Base-by-base conservation (phyloP, 1,284 basidiomycete species). In the Pterulicium gracile region DNA sequence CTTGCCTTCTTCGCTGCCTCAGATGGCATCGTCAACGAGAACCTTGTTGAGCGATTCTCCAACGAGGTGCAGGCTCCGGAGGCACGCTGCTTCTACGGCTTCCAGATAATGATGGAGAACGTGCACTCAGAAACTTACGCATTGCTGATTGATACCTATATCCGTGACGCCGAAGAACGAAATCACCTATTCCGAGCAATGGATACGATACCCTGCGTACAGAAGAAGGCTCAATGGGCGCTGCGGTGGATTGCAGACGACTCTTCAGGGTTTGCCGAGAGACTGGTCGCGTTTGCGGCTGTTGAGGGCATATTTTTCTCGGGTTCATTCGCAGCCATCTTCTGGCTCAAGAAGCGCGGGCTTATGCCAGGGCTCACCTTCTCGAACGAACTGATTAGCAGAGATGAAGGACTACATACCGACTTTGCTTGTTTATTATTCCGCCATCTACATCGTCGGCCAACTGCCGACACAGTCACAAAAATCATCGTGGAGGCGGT, bases 51-150 rank as follows among this genome's bases (percentile, higher is more conserved):
- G 67, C 83, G 93, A 32, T 98, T 96, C 70, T 93, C 89, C 24
- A 82, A 84, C 50, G 94, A 98, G 63, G 93, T 98, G 0, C 93
- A 98, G 63, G 81, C 75, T 5, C 90, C 94, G 21, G 94, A 98
- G 67, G 95, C 94, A 10, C 88, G 94, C 32, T 96, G 89, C 64
- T 98, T 98, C 72, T 98, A 98, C 62, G 95, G 95, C 15, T 98
- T 98, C 75, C 95, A 98, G 62, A 95, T 98, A 62, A 98, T 97
- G 94, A 98, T 97, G 88, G 95, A 98, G 65, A 93, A 93, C 63
- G 85, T 94, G 44, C 90, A 94, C 65, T 95, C 93, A 2, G 95
- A 98, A 66, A 95, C 94, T 1, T 97, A 98, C 67, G 98, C 95
- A 3, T 84, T 98, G 39, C 83, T 98, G 57, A 96, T 98, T 63